Evolutionary conservation across 805 yeast genomes (phyloP).

Genomic region (Ogataea paraovalis): DNA sequence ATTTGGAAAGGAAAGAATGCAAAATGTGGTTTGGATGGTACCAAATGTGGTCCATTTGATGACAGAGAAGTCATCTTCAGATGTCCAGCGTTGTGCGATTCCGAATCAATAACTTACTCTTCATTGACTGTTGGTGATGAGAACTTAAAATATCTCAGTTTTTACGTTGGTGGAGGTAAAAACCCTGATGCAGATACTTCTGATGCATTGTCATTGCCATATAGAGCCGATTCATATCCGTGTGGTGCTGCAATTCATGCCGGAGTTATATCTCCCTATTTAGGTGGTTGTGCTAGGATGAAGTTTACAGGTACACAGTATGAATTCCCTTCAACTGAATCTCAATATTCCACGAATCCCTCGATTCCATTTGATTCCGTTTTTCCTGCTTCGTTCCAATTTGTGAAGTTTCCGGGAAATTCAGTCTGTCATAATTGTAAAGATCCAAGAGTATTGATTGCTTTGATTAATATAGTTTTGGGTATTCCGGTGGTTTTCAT

Average conservation of each 20-base stretch:
- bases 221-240: conserved; percentile 83
- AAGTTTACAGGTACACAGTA: conserved; percentile 51
- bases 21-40: conserved; percentile 70
- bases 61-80: conserved; percentile 50
- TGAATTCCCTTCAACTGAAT: conserved; percentile 44
- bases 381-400: conserved; percentile 70
- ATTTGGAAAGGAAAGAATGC: conserved; percentile 77
- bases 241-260: conserved; percentile 91
- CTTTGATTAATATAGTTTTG: conserved; percentile 53
- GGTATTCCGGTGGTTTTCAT: conserved; percentile 61
- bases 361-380: conserved; percentile 61
- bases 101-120: conserved; percentile 72
- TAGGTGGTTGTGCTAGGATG: conserved; percentile 76
- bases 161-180: conserved; percentile 73
- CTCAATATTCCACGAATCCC: conserved; percentile 37
- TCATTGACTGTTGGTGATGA: conserved; percentile 69
- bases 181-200: conserved; percentile 10
- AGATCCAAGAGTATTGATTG: conserved; percentile 62
- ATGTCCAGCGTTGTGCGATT: conserved; percentile 87
- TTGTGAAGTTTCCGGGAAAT: conserved; percentile 37
- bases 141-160: conserved; percentile 65
- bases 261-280: conserved; percentile 65
- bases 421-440: conserved; percentile 61
- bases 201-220: conserved; percentile 47
- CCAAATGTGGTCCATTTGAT: conserved; percentile 48